phyloP scores from a whole-genome alignment of 495 filamentous ascomycete genomes.

The Penicillium angulare region DNA sequence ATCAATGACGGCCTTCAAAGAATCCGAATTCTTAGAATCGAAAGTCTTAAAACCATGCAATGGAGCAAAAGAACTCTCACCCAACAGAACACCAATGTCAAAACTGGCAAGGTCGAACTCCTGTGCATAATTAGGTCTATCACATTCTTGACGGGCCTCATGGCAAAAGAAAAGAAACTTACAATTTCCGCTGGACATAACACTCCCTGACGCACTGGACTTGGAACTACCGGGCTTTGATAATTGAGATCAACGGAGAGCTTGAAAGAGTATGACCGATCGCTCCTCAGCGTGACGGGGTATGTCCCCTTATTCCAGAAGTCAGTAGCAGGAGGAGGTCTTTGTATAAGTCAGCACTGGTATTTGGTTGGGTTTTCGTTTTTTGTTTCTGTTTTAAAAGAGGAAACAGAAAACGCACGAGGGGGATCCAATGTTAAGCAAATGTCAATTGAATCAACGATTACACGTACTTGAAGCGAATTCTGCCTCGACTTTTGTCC shows the following conservation, averaged over 20 bases:
- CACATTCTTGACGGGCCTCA: neutral
- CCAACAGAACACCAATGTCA: constrained; percentile 32
- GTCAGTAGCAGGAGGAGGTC: constrained; percentile 37
- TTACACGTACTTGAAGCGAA: constrained; percentile 44
- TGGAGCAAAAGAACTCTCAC: constrained; percentile 25
- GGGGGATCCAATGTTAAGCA: too few species aligned
- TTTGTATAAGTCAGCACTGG: constrained; percentile 16
- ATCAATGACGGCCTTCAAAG: constrained; percentile 19
- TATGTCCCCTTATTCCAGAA: constrained; percentile 39
- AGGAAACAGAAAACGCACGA: too few species aligned
- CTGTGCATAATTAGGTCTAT: constrained; percentile 12
- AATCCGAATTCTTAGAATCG: constrained; percentile 18
- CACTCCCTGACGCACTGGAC: constrained; percentile 27
- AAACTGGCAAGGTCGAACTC: constrained; percentile 27
- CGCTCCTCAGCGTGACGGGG: constrained; percentile 21
- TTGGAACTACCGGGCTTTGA: constrained; percentile 10
- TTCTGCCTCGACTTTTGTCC: constrained; percentile 24
- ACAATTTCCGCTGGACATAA: constrained; percentile 32
- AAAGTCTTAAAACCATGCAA: constrained; percentile 28
- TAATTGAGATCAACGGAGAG: neutral
- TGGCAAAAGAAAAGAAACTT: constrained; percentile 7
- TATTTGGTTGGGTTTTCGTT: too few species aligned
- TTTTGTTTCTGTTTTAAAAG: too few species aligned
- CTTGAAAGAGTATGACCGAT: constrained; percentile 6
- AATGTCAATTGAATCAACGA: neutral